Percentiles rank a stretch among this genome's conserved stretches.
Conservation (phyloP, 306 rosid genomes). For the Delonix regia region DNA sequence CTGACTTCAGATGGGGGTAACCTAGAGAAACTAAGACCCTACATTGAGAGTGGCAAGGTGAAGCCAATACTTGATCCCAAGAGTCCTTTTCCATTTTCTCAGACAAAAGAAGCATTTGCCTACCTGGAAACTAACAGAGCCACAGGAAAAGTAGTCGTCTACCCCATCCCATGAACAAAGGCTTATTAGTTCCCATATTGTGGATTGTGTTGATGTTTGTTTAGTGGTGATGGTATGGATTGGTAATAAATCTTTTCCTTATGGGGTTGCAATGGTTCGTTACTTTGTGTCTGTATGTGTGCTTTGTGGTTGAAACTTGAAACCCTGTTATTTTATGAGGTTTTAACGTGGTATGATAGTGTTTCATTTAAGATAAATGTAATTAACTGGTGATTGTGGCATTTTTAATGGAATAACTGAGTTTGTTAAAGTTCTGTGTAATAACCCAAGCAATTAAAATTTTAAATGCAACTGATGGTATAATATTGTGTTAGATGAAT, state of each 20-base stretch:
- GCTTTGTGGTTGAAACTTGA: too few relatives aligned
- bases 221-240: not conserved
- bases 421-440: too few relatives aligned
- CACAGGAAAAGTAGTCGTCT: constrained; percentile 61
- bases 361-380: not conserved
- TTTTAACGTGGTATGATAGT: not conserved
- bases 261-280: not conserved
- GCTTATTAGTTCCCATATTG: not conserved
- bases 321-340: not conserved
- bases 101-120: constrained; percentile 59
- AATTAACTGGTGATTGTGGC: not conserved
- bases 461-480: too few relatives aligned
- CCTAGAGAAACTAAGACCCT: not conserved
- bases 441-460: too few relatives aligned
- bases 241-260: not conserved
- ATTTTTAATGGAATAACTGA: not conserved
- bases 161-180: constrained; percentile 55
- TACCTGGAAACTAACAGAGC: constrained; percentile 62
- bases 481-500: too few relatives aligned
- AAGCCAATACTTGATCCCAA: constrained; percentile 72
- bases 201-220: not conserved
- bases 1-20: constrained; percentile 6
- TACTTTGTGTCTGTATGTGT: not conserved
- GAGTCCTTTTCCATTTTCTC: constrained; percentile 63
- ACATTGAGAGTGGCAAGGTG: constrained; percentile 38